A percentile compares a stretch with the other conserved stretches of the same genome.
Conservation (phyloP, 768 basidiomycete species). For the Lentinula aciculospora region DNA sequence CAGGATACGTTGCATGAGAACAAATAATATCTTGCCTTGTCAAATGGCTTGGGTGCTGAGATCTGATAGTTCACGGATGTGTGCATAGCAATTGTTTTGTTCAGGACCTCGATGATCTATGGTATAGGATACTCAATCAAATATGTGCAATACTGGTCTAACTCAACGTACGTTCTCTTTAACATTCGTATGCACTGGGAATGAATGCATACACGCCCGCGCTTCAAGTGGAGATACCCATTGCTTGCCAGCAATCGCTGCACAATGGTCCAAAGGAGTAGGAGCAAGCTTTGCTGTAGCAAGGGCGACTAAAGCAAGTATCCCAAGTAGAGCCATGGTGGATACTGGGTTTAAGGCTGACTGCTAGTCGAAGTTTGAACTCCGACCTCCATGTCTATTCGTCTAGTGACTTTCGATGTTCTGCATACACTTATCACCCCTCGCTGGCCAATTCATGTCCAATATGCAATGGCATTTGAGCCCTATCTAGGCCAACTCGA, state of each 20-base stretch:
- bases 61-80: conserved; percentile 59
- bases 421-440: conserved; percentile 72
- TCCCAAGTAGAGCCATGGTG: background rate
- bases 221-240: conserved; percentile 50
- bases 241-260: conserved; percentile 44
- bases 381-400: conserved; percentile 26
- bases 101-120: conserved; percentile 53
- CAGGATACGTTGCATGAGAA: background rate
- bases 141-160: background rate
- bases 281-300: background rate
- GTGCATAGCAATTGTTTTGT: conserved; percentile 54
- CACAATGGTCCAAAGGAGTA: conserved; percentile 36
- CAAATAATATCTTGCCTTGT: background rate
- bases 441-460: conserved; percentile 59
- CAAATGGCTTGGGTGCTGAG: conserved; percentile 47
- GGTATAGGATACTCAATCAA: background rate
- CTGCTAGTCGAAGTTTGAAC: too few relatives aligned
- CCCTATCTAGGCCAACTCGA: conserved; percentile 61
- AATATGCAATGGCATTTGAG: conserved; percentile 59
- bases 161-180: conserved; percentile 41
- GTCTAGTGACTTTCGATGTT: conserved; percentile 74
- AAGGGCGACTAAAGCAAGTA: background rate
- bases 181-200: conserved; percentile 37
- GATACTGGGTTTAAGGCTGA: too few relatives aligned
- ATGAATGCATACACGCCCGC: conserved; percentile 44